Evolutionary conservation across 768 basidiomycete genomes (phyloP).

Genomic region (Mycena metata): DNA sequence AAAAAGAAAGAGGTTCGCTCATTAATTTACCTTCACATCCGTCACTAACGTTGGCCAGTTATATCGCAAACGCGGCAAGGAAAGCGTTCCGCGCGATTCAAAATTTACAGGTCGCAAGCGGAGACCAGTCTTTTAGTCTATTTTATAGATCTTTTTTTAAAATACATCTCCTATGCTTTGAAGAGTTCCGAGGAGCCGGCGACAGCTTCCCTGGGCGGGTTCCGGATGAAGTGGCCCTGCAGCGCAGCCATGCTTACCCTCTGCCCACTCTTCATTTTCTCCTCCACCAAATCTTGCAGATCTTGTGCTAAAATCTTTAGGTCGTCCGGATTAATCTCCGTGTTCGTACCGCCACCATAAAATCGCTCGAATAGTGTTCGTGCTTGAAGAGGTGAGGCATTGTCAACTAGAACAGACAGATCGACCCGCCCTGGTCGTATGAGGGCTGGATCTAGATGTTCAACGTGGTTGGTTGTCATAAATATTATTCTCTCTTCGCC

Average conservation of each 20-base stretch:
- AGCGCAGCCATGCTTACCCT: slow-evolving; percentile 95
- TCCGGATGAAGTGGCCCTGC: slow-evolving; percentile 94
- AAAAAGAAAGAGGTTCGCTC: slow-evolving; percentile 92
- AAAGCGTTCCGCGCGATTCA: slow-evolving; percentile 85
- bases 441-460: slow-evolving; percentile 91
- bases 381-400: slow-evolving; percentile 88
- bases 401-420: slow-evolving; percentile 84
- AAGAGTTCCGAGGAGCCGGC: slow-evolving; percentile 63
- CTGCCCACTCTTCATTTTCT: slow-evolving; percentile 64
- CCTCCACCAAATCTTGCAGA: slow-evolving; percentile 67
- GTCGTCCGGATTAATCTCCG: slow-evolving; percentile 49
- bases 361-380: slow-evolving; percentile 84
- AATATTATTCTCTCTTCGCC: slow-evolving; percentile 99
- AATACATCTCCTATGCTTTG: slow-evolving; percentile 35
- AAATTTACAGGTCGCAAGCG: slow-evolving; percentile 95
- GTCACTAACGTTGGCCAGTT: slow-evolving; percentile 58
- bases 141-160: slow-evolving; percentile 38
- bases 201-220: slow-evolving; percentile 69
- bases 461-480: slow-evolving; percentile 98
- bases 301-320: slow-evolving; percentile 61
- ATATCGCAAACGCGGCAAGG: slow-evolving; percentile 88
- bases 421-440: slow-evolving; percentile 98
- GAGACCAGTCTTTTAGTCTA: slow-evolving; percentile 77
- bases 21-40: background rate
- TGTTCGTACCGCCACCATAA: slow-evolving; percentile 69